These are phyloP conservation scores for Phoenix dactylifera DNA, from an alignment of 176 grass and related monocot genomes.

Conservation along the genomic window DNA sequence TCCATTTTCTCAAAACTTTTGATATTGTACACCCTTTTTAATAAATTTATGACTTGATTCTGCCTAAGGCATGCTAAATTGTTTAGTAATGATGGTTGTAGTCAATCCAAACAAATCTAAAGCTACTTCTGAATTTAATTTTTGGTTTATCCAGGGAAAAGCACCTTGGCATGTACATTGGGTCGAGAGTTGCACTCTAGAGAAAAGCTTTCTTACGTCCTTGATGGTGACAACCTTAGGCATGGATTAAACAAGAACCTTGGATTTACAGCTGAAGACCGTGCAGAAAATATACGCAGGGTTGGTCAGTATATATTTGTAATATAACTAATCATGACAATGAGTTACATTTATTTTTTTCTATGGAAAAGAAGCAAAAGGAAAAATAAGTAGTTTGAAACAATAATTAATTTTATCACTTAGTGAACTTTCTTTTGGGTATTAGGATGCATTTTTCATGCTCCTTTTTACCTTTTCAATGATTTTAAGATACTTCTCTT, in stretches of 20 bases:
- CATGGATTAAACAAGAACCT: constrained; percentile 95
- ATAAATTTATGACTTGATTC: too few species aligned
- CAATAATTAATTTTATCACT: too few species aligned
- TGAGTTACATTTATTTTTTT: constrained; percentile 2
- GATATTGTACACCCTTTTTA: too few species aligned
- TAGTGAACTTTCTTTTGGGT: too few species aligned
- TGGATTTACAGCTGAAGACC: constrained; percentile 77
- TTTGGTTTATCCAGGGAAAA: constrained; percentile 52
- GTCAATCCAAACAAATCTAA: too few species aligned
- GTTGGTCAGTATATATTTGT: constrained; percentile 38
- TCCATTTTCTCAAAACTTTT: too few species aligned
- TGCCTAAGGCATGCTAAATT: too few species aligned
- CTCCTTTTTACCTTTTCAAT: neutral
- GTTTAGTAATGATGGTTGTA: too few species aligned
- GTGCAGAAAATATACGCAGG: constrained; percentile 84
- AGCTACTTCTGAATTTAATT: neutral
- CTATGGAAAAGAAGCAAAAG: neutral
- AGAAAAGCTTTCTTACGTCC: constrained; percentile 80
- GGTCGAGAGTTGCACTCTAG: constrained; percentile 59
- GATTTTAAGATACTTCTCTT: constrained; percentile 2
- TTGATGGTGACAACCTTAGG: constrained; percentile 91
- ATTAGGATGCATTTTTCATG: neutral
- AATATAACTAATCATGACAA: neutral
- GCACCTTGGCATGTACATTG: constrained; percentile 82
- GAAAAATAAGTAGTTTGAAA: too few species aligned